Base-by-base conservation (phyloP, 1,284 basidiomycete genomes). In the Hymenochaete sp. region DNA sequence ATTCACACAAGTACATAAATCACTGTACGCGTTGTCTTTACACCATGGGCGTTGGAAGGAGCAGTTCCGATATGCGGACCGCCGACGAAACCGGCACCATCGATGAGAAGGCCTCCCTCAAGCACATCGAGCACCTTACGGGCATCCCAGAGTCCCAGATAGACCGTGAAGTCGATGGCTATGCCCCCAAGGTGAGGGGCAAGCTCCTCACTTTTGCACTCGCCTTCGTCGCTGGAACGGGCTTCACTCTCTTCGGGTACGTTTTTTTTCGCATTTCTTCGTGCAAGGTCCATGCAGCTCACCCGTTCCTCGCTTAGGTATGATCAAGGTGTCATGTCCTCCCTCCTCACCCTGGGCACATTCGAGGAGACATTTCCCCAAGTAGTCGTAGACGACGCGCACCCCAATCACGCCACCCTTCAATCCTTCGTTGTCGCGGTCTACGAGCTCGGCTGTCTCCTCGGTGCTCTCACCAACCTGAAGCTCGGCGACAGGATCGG, bases 241-340 rank as follows among this genome's bases (percentile, higher is more conserved):
- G 73, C 5, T 75, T 75, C 57, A 75, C 72, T 16, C 61, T 79
- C 9, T 79, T 80, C 55, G 76, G 77, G 69, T 73, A 45, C 27
- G 64, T 59, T 22, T 21, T 33, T 27, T 24, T 25, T 41, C 25
- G 10, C 2, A 16, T 13, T 28, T 21, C 21, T 36, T 5, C 33
- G 9, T 38, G 16, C 21, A 19, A 33, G 16, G 10, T 26, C 18
- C 41, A 38, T 38, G 19, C 47, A 14, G 16, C 26, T 27, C 27
- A 25, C n/a, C 24, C 33, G 9, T n/a, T n/a, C 27, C 13, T n/a
- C 8, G 16, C 10, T 11, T 37, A 74, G 72, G 13, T 79, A 79
- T 62, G 77, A 79, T 55, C 77, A 79, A 53, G 77, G 77, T 49
- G 76, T 79, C 26, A 79, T 80, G 75, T 75, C 72, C 32, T 72